These are phyloP conservation scores for Lactifluus pinguis DNA, from an alignment of 768 basidiomycete species.

Conservation along the genomic window DNA sequence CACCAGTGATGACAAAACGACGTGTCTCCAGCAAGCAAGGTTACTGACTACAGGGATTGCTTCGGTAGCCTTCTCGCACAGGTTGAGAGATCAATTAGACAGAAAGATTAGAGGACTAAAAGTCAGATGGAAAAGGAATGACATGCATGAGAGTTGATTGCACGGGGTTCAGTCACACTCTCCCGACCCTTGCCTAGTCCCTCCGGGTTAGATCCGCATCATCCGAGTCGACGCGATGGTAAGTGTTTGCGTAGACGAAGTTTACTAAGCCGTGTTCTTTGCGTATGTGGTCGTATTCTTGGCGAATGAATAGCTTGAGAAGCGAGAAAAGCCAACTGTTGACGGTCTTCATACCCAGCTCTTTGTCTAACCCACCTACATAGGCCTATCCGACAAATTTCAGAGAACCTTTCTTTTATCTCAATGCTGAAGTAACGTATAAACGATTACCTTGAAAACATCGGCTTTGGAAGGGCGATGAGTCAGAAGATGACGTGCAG, in stretches of 20 bases:
- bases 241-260: background rate
- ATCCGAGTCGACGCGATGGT: background rate
- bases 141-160: background rate
- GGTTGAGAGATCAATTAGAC: background rate
- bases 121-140: background rate
- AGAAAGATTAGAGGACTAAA: background rate
- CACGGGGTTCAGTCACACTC: background rate
- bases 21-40: too few relatives aligned
- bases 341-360: slow-evolving; percentile 7
- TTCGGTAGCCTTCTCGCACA: too few relatives aligned
- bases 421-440: background rate
- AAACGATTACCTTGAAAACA: slow-evolving; percentile 10
- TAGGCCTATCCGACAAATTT: slow-evolving; percentile 5
- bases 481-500: background rate
- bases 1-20: too few relatives aligned
- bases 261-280: background rate
- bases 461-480: slow-evolving; percentile 1
- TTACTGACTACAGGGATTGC: too few relatives aligned
- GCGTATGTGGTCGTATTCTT: slow-evolving; percentile 6
- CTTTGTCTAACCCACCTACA: slow-evolving; percentile 8
- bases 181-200: background rate
- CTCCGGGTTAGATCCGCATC: background rate
- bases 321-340: slow-evolving; percentile 2
- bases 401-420: background rate
- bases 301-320: background rate